phyloP scores from a whole-genome alignment of 768 basidiomycete species.

The Leucocoprinus leucothites region DNA sequence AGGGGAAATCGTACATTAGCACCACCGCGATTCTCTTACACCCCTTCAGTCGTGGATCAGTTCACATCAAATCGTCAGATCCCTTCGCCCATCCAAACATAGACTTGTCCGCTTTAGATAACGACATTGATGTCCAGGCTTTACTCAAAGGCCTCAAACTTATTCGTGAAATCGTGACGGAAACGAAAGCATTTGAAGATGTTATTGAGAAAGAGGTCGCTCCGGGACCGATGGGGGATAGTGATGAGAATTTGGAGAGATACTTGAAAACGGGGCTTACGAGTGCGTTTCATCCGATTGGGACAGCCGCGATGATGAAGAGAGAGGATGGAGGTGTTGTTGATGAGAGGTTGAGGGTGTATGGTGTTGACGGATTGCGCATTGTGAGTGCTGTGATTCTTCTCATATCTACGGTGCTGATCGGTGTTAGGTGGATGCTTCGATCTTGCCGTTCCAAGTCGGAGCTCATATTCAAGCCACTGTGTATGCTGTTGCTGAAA shows the following conservation, averaged over 20 bases:
- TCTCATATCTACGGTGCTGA: neutral
- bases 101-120: constrained; percentile 11
- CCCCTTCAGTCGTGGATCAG: constrained; percentile 34
- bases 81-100: constrained; percentile 14
- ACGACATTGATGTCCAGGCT: constrained; percentile 16
- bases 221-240: constrained; percentile 14
- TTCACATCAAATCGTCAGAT: constrained; percentile 21
- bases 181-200: constrained; percentile 7
- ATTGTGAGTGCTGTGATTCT: constrained; percentile 17
- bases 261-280: neutral
- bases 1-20: constrained; percentile 5
- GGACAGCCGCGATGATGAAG: constrained; percentile 26
- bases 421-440: constrained; percentile 17
- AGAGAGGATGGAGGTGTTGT: constrained; percentile 29
- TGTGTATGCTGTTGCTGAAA: constrained; percentile 20
- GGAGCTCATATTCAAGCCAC: constrained; percentile 16
- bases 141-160: constrained; percentile 17
- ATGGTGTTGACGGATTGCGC: constrained; percentile 26
- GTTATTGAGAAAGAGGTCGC: constrained; percentile 9
- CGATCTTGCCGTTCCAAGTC: constrained; percentile 17
- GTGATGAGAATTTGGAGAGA: constrained; percentile 18
- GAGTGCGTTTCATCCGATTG: constrained; percentile 14
- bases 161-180: constrained; percentile 4
- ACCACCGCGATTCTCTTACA: constrained; percentile 22
- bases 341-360: constrained; percentile 26